Evolutionary conservation across 2,329 filamentous ascomycete genomes (phyloP).

Genomic region (Pseudogymnoascus sp.): DNA sequence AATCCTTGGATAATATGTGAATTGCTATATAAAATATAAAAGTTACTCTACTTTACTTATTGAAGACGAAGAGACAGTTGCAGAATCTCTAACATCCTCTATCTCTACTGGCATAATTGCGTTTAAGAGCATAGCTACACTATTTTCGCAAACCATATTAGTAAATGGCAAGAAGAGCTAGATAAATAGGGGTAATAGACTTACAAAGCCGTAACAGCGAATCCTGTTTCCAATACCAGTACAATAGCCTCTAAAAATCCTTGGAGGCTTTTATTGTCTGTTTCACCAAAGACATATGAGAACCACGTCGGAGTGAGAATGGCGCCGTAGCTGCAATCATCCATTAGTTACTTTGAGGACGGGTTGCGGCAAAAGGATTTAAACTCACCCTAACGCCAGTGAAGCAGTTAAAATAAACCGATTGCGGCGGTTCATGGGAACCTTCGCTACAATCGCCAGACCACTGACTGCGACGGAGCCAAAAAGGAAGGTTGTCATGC

Average conservation of each 20-base stretch:
- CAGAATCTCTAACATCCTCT: neutral
- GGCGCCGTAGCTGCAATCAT: slow-evolving; percentile 45
- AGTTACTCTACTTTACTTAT: neutral
- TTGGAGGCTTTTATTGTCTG: slow-evolving; percentile 55
- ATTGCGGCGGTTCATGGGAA: slow-evolving; percentile 64
- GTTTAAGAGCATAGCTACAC: neutral
- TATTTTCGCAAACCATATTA: neutral
- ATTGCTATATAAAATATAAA: neutral
- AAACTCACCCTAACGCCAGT: slow-evolving; percentile 53
- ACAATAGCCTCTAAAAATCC: slow-evolving; percentile 70
- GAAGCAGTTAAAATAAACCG: slow-evolving; percentile 74
- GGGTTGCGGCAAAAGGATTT: neutral
- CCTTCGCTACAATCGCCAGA: slow-evolving; percentile 58
- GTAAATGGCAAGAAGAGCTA: neutral
- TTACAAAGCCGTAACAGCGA: slow-evolving; percentile 54
- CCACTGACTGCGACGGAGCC: slow-evolving; percentile 68
- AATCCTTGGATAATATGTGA: neutral
- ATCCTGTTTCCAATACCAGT: slow-evolving; percentile 66
- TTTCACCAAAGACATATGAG: slow-evolving; percentile 57
- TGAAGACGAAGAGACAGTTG: neutral
- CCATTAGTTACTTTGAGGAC: neutral
- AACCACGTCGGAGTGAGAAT: slow-evolving; percentile 62
- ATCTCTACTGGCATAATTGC: neutral
- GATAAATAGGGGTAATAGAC: neutral
- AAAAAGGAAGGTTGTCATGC: slow-evolving; percentile 77